These are phyloP conservation scores for Raffaelea ambrosiae DNA, from an alignment of 2,329 filamentous ascomycete genomes.

Conservation along the genomic window DNA sequence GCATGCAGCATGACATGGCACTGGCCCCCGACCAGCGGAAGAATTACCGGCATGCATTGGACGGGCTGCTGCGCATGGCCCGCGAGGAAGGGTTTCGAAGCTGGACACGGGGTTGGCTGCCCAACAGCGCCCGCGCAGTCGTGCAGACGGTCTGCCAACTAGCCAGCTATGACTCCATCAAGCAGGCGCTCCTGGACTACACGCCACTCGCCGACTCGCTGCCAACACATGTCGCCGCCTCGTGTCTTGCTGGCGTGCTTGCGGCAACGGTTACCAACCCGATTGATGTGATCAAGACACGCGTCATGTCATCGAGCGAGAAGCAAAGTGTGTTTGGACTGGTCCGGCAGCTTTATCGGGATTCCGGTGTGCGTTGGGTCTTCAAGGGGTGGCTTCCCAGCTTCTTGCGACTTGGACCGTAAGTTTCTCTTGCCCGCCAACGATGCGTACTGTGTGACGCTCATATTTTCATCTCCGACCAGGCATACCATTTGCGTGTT, in stretches of 20 bases:
- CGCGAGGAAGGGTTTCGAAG: slow-evolving; percentile 8
- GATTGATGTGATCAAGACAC: slow-evolving; percentile 64
- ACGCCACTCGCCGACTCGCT: slow-evolving; percentile 41
- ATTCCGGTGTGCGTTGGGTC: neutral
- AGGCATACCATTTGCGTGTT: neutral
- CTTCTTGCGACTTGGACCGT: neutral
- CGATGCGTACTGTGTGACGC: too few species aligned
- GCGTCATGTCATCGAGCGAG: neutral
- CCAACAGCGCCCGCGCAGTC: slow-evolving; percentile 14
- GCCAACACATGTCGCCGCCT: slow-evolving; percentile 52
- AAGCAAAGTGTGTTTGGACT: neutral
- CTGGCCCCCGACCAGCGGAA: slow-evolving; percentile 13
- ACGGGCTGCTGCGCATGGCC: slow-evolving; percentile 11
- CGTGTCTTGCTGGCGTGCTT: slow-evolving; percentile 56
- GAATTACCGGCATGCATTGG: slow-evolving; percentile 11
- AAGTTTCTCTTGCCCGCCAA: neutral
- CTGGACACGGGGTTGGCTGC: slow-evolving; percentile 11
- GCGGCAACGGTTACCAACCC: slow-evolving; percentile 61
- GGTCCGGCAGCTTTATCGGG: neutral
- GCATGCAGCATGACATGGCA: slow-evolving; percentile 20
- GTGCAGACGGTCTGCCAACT: slow-evolving; percentile 15
- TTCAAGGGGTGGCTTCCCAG: neutral
- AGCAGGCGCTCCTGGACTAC: slow-evolving; percentile 9
- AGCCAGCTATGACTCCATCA: slow-evolving; percentile 14
- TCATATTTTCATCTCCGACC: too few species aligned